These are phyloP conservation scores for Cladophialophora chaetospira DNA, from an alignment of 2,329 filamentous ascomycete species.

Conservation along the genomic window DNA sequence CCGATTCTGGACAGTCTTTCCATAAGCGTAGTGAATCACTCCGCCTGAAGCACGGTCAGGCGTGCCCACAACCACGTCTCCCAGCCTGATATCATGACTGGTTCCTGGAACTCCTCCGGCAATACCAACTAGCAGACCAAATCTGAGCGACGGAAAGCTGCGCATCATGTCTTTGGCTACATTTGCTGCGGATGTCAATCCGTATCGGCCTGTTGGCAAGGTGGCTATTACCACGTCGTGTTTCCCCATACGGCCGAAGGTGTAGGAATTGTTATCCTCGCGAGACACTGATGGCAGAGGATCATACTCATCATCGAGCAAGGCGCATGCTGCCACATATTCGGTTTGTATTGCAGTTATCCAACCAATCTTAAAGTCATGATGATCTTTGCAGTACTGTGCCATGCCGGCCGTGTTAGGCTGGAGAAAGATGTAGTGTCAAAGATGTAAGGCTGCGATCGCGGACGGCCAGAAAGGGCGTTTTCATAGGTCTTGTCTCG, in stretches of 20 bases:
- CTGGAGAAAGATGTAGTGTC: too few relatives aligned
- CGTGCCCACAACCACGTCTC: slow-evolving; percentile 32
- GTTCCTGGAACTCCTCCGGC: slow-evolving; percentile 33
- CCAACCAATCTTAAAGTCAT: slow-evolving; percentile 5
- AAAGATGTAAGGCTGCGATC: too few relatives aligned
- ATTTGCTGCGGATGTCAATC: slow-evolving; percentile 31
- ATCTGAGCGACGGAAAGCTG: slow-evolving; percentile 31
- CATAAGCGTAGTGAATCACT: slow-evolving; percentile 38
- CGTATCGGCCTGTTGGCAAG: slow-evolving; percentile 23
- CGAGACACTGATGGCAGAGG: too few relatives aligned
- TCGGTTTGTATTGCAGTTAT: slow-evolving; percentile 20
- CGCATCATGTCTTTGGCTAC: slow-evolving; percentile 29
- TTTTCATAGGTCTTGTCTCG: too few relatives aligned
- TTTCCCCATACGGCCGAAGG: slow-evolving; percentile 26
- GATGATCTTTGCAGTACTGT: too few relatives aligned
- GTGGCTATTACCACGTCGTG: slow-evolving; percentile 32
- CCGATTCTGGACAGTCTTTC: slow-evolving; percentile 32
- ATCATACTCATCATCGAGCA: slow-evolving; percentile 34
- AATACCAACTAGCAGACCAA: slow-evolving; percentile 36
- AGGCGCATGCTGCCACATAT: slow-evolving; percentile 33
- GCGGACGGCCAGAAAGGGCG: too few relatives aligned
- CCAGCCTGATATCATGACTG: slow-evolving; percentile 34
- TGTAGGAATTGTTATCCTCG: slow-evolving; percentile 24
- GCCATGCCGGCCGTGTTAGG: too few relatives aligned
- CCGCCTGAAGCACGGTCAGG: slow-evolving; percentile 30